Evolutionary conservation across 1,139 yeast genomes (phyloP), one percentile per base, ranked within the genome.

Genomic region (Zygotorulaspora mrakii): DNA sequence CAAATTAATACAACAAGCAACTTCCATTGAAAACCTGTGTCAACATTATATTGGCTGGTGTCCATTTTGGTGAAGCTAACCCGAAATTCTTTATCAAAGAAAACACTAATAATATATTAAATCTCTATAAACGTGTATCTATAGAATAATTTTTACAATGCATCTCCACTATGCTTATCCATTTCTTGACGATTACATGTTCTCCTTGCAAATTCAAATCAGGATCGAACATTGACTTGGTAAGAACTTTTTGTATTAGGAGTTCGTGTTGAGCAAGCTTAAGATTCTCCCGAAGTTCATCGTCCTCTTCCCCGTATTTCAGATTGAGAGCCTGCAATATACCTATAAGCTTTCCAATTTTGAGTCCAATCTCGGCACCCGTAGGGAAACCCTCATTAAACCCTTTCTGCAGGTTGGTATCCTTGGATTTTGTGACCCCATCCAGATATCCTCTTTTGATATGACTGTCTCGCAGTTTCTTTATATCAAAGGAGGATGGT

Each of bases 41-140:
- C 96, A 88, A 63, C 98, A 91, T 63, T 94, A 86, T 59, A 85
- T 94, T 48, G 99, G 99, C 13, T 94, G 99, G 98, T 91, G 98
- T 66, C 85, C 97, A 0, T 91, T 89, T 77, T 91, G 98, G 97
- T 89, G 40, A 20, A 6, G 22, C 22, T 9, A 6, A 20, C 22
- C 9, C 22, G 9, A 6, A 20, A 6, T 20, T 20, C 9, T 20
- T 6, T 20, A 20, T 6, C 22, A 20, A 20, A 20, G 47, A 14
- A 26, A n/a, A n/a, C n/a, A n/a, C n/a, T 12, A 5, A 22, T 20
- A 23, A 10, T n/a, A 11, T 12, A 14, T 16, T 25, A 20, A 32
- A n/a, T 33, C 20, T 24, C 29, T 42, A 42, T 24, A 33, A 38
- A 32, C 28, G 14, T 34, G 31, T 34, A 18, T 37, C 31, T 44